Conservation (phyloP, 2,329 filamentous ascomycete genomes). For the Fusarium begoniae region DNA sequence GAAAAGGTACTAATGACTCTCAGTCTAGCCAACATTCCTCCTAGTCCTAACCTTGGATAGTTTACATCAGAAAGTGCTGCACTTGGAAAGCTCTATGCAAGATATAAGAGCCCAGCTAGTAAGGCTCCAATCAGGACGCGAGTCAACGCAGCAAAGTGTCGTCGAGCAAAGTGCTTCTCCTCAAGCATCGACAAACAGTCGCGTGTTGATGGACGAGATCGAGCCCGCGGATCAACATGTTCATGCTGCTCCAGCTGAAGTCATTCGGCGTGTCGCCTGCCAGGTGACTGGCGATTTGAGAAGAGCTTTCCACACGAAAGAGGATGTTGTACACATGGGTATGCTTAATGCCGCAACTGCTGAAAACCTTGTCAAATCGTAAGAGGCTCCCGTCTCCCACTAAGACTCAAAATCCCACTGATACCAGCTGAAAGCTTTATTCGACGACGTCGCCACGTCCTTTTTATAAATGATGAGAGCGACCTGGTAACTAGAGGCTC, state of each 20-base stretch:
- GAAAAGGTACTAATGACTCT: conserved; percentile 2
- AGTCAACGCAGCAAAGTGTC: neutral
- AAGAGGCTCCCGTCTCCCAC: neutral
- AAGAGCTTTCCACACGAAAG: conserved; percentile 10
- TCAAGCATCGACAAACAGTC: neutral
- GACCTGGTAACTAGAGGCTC: conserved; percentile 31
- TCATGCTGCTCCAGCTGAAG: conserved; percentile 20
- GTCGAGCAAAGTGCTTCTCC: neutral
- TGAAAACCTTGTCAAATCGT: conserved; percentile 13
- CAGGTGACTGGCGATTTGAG: conserved; percentile 22
- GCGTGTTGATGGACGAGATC: neutral
- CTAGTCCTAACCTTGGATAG: neutral
- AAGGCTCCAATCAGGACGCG: neutral
- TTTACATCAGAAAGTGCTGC: conserved; percentile 20
- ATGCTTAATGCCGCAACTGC: conserved; percentile 16
- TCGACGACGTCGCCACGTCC: conserved; percentile 9
- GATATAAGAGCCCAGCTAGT: conserved; percentile 9
- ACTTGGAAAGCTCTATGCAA: conserved; percentile 17
- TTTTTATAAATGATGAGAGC: conserved; percentile 11
- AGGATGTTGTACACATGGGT: conserved; percentile 18
- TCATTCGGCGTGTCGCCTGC: conserved; percentile 20
- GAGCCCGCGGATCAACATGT: conserved; percentile 22
- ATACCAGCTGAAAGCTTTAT: conserved; percentile 11
- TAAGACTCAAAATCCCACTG: neutral
- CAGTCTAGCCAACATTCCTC: neutral